phyloP scores from a whole-genome alignment of 2,329 filamentous ascomycete species.

The Onygena corvina region DNA sequence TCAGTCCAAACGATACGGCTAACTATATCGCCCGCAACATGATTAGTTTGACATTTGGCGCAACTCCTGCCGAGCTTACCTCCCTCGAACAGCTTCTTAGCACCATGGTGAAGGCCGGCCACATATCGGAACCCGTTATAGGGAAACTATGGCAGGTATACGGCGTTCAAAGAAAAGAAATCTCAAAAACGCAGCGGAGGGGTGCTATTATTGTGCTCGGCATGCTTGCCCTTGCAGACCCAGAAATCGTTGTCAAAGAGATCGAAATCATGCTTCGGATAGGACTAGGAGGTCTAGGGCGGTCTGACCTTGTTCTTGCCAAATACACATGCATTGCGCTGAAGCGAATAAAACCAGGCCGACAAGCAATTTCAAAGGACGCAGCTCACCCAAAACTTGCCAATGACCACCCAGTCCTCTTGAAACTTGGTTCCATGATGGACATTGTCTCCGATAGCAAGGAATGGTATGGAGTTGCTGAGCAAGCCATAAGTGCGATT shows the following conservation, averaged over 20 bases:
- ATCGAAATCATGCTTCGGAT: slow-evolving; percentile 91
- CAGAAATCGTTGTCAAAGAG: slow-evolving; percentile 85
- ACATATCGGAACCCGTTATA: slow-evolving; percentile 74
- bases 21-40: slow-evolving; percentile 97
- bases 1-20: slow-evolving; percentile 76
- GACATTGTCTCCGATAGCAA: slow-evolving; percentile 81
- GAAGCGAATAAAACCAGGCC: slow-evolving; percentile 77
- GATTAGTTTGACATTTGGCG: slow-evolving; percentile 95
- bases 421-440: slow-evolving; percentile 67
- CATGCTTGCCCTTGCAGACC: slow-evolving; percentile 87
- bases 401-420: slow-evolving; percentile 82
- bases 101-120: slow-evolving; percentile 92
- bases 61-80: slow-evolving; percentile 86
- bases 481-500: slow-evolving; percentile 91
- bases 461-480: slow-evolving; percentile 88
- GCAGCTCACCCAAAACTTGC: slow-evolving; percentile 58
- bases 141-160: slow-evolving; percentile 97
- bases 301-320: slow-evolving; percentile 72
- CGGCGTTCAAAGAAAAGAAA: slow-evolving; percentile 82
- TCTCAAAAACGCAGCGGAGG: slow-evolving; percentile 77
- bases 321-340: slow-evolving; percentile 94
- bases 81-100: slow-evolving; percentile 88
- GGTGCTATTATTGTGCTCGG: slow-evolving; percentile 93
- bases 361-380: slow-evolving; percentile 61
- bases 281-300: slow-evolving; percentile 68